A percentile compares a stretch with the other conserved stretches of the same genome.
phyloP scores from a whole-genome alignment of 495 filamentous ascomycete genomes.

The Barbatosphaeria neglecta region DNA sequence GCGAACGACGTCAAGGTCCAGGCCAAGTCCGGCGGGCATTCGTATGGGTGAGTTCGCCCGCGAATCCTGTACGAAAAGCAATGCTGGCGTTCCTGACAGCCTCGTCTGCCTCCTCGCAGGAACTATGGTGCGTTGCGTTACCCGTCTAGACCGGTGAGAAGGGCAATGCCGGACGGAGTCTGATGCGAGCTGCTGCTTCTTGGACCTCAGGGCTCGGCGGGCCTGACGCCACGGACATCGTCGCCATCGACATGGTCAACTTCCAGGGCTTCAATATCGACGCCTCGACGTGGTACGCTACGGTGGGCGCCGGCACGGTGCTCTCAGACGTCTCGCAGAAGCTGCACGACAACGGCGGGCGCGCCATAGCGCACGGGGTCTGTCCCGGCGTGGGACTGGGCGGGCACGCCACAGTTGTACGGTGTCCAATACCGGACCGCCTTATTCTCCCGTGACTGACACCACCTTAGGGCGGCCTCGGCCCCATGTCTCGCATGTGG shows the following conservation, averaged over 20 bases:
- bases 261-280: constrained; percentile 23
- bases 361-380: constrained; percentile 53
- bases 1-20: constrained; percentile 42
- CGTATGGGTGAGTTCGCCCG: constrained; percentile 29
- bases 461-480: constrained; percentile 43
- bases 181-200: constrained; percentile 2
- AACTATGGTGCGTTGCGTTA: not conserved
- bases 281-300: constrained; percentile 29
- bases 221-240: constrained; percentile 29
- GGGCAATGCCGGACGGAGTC: not conserved
- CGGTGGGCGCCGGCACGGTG: constrained; percentile 44
- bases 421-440: constrained; percentile 38
- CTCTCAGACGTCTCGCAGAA: constrained; percentile 46
- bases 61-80: not conserved
- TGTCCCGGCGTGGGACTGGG: constrained; percentile 41
- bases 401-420: constrained; percentile 43
- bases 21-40: constrained; percentile 56
- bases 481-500: constrained; percentile 49
- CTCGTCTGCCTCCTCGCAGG: constrained; percentile 15
- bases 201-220: constrained; percentile 38
- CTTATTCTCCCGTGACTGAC: constrained; percentile 33
- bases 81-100: not conserved
- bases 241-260: constrained; percentile 40
- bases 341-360: constrained; percentile 37
- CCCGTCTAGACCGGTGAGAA: not conserved